These are phyloP conservation scores for Sphaerobolus stellatus DNA, from an alignment of 1,284 basidiomycete genomes.

Conservation along the genomic window DNA sequence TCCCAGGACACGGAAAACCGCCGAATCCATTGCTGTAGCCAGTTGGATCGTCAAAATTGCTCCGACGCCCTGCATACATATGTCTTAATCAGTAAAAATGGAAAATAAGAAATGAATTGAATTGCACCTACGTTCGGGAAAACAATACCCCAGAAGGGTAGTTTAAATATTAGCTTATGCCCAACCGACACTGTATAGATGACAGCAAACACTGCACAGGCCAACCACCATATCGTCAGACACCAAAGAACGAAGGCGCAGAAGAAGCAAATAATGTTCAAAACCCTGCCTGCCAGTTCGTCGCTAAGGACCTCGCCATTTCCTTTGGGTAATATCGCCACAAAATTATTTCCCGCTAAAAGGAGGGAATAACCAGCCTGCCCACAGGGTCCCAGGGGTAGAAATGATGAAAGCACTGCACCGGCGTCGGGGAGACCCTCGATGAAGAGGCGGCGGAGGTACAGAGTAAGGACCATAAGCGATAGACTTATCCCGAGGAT, in stretches of 20 bases:
- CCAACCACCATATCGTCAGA: conserved; percentile 47
- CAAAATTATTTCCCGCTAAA: conserved; percentile 46
- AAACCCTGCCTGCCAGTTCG: conserved; percentile 34
- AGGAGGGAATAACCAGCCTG: conserved; percentile 63
- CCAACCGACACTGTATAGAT: conserved; percentile 30
- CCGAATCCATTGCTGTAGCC: conserved; percentile 44
- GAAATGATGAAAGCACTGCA: conserved; percentile 59
- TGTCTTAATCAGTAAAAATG: background rate
- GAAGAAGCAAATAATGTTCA: conserved; percentile 41
- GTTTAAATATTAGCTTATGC: conserved; percentile 35
- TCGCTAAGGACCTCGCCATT: conserved; percentile 31
- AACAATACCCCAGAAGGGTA: conserved; percentile 50
- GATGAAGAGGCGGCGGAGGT: conserved; percentile 47
- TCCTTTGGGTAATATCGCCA: conserved; percentile 40
- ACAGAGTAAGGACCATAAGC: conserved; percentile 54
- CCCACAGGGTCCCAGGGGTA: conserved; percentile 53
- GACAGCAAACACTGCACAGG: conserved; percentile 35
- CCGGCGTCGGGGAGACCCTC: conserved; percentile 46
- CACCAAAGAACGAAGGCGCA: conserved; percentile 45
- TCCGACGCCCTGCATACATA: conserved; percentile 46
- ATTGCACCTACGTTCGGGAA: conserved; percentile 40
- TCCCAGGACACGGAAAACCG: conserved; percentile 44
- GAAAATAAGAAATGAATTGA: background rate
- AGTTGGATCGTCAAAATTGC: conserved; percentile 47
- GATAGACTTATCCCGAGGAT: conserved; percentile 57